A percentile compares a stretch with the other conserved stretches of the same genome.
Conservation (phyloP, 2,329 filamentous ascomycete species). For the Exophiala bonariae region DNA sequence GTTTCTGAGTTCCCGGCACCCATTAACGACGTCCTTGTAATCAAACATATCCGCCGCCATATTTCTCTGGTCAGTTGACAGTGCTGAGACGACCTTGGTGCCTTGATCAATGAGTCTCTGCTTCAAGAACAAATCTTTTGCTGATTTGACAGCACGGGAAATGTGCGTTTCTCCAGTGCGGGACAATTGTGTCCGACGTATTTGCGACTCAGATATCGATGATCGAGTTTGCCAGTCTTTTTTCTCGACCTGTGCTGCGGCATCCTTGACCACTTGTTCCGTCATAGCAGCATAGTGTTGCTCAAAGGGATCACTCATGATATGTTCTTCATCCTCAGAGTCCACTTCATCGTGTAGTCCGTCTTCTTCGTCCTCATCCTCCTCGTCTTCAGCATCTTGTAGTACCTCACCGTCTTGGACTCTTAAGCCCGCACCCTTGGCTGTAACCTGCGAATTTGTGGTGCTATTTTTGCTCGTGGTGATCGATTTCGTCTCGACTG, state of each 20-base stretch:
- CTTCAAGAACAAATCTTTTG: slow-evolving; percentile 57
- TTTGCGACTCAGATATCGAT: slow-evolving; percentile 37
- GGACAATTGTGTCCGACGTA: slow-evolving; percentile 10
- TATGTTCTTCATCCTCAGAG: slow-evolving; percentile 48
- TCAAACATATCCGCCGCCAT: slow-evolving; percentile 74
- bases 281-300: slow-evolving; percentile 64
- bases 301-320: slow-evolving; percentile 72
- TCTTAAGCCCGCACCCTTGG: too few relatives aligned
- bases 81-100: slow-evolving; percentile 47
- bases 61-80: slow-evolving; percentile 63
- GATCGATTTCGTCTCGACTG: too few relatives aligned
- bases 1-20: slow-evolving; percentile 68
- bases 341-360: slow-evolving; percentile 34
- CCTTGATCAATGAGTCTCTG: slow-evolving; percentile 63
- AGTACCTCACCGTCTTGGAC: slow-evolving; percentile 11
- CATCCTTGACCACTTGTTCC: slow-evolving; percentile 60
- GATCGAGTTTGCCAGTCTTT: slow-evolving; percentile 48
- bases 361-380: slow-evolving; percentile 38
- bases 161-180: neutral
- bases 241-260: slow-evolving; percentile 49
- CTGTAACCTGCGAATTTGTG: too few relatives aligned
- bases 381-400: slow-evolving; percentile 25
- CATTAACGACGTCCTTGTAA: slow-evolving; percentile 79
- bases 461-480: neutral
- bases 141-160: neutral